Conservation (phyloP, 1,284 basidiomycete genomes). For the Rhodotorula sp. region DNA sequence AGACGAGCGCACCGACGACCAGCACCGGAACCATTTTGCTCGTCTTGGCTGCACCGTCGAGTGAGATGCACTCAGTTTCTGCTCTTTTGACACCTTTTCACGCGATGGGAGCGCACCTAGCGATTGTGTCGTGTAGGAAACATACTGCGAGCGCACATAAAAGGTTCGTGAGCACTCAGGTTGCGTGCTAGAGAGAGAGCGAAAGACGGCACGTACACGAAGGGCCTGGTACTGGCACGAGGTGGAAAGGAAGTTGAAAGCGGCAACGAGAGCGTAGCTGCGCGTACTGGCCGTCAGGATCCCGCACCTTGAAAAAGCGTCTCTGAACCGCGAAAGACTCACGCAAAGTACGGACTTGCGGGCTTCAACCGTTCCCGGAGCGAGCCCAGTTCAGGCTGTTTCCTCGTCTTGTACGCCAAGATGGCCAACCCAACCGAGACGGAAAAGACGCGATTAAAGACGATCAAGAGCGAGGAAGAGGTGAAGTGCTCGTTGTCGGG, state of each 20-base stretch:
- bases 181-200: too few species aligned
- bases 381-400: not conserved
- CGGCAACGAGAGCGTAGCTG: slow-evolving; percentile 39
- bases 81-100: not conserved
- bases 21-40: slow-evolving; percentile 45
- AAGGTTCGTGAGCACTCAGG: not conserved
- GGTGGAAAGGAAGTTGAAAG: slow-evolving; percentile 41
- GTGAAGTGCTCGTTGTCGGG: slow-evolving; percentile 39
- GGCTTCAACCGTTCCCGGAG: slow-evolving; percentile 21
- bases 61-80: not conserved
- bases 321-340: not conserved
- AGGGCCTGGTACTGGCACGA: slow-evolving; percentile 44
- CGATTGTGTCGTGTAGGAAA: slow-evolving; percentile 10
- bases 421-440: slow-evolving; percentile 34
- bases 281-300: not conserved
- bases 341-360: slow-evolving; percentile 15
- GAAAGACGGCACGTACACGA: too few species aligned
- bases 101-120: not conserved
- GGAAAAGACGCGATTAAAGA: slow-evolving; percentile 42
- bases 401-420: slow-evolving; percentile 25
- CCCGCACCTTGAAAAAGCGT: too few species aligned
- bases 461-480: slow-evolving; percentile 41
- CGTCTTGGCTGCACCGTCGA: slow-evolving; percentile 28
- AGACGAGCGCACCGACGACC: slow-evolving; percentile 39
- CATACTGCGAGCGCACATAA: not conserved